These are phyloP conservation scores for Wickerhamomyces bovis DNA, from an alignment of 805 yeast species.

Conservation along the genomic window DNA sequence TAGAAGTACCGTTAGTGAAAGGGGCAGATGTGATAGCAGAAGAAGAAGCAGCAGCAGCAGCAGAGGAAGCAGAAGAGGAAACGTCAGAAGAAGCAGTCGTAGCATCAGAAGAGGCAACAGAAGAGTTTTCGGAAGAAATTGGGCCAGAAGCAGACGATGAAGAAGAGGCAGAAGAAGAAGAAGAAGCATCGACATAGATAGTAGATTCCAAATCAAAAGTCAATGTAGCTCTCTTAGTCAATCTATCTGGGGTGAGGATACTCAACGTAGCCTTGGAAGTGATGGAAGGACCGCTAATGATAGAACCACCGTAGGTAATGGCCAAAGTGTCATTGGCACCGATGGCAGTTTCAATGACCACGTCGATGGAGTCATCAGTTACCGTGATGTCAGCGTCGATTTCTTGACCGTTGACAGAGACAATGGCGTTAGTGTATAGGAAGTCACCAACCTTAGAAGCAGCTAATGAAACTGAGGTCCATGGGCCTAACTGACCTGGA, in stretches of 20 bases:
- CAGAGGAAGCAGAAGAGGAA: neutral
- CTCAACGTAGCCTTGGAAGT: slow-evolving; percentile 2
- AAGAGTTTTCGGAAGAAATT: too few relatives aligned
- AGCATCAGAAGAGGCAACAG: neutral
- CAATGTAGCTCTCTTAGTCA: slow-evolving; percentile 2
- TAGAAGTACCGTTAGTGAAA: neutral
- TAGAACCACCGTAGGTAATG: slow-evolving; percentile 1
- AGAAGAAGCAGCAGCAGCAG: neutral
- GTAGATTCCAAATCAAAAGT: neutral
- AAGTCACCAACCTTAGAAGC: slow-evolving; percentile 7
- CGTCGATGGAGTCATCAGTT: neutral
- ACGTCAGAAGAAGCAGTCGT: neutral
- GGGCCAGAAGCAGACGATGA: neutral
- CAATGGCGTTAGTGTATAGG: slow-evolving; percentile 7
- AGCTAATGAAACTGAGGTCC: slow-evolving; percentile 11
- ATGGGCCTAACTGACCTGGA: slow-evolving; percentile 20
- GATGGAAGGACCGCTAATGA: neutral
- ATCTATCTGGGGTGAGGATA: slow-evolving; percentile 1
- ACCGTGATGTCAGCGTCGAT: neutral
- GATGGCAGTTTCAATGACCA: neutral
- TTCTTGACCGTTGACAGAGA: slow-evolving; percentile 9
- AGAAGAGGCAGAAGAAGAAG: neutral
- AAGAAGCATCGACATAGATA: neutral
- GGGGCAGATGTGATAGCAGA: neutral
- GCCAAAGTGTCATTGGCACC: neutral